Evolutionary conservation across 2,329 filamentous ascomycete genomes (phyloP).

Genomic region (Verticillium isaacii): DNA sequence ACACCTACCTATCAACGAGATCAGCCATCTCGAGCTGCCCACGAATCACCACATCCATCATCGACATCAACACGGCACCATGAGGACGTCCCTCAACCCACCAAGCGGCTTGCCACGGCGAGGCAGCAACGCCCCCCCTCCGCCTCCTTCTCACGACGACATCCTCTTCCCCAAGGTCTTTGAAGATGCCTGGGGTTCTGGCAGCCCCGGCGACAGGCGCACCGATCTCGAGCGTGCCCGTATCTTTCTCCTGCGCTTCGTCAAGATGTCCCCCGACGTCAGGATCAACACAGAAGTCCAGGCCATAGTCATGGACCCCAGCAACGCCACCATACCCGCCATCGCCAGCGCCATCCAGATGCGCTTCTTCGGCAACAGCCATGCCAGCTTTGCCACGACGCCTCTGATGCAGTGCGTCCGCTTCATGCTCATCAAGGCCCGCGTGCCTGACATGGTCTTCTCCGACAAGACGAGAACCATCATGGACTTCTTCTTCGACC

Average conservation of each 20-base stretch:
- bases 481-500: slow-evolving; percentile 31
- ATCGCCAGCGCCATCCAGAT: slow-evolving; percentile 22
- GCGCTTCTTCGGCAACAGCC: slow-evolving; percentile 21
- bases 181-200: slow-evolving; percentile 24
- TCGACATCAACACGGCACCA: background rate
- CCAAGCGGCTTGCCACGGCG: background rate
- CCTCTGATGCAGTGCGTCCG: slow-evolving; percentile 26
- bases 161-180: slow-evolving; percentile 25
- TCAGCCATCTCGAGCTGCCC: background rate
- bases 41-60: background rate
- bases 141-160: slow-evolving; percentile 6
- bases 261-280: slow-evolving; percentile 21
- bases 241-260: slow-evolving; percentile 24
- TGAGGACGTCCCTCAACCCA: background rate
- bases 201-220: slow-evolving; percentile 7
- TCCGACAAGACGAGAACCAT: slow-evolving; percentile 18
- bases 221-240: slow-evolving; percentile 23
- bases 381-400: slow-evolving; percentile 21
- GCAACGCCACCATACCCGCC: slow-evolving; percentile 17
- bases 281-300: slow-evolving; percentile 17
- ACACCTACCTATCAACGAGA: background rate
- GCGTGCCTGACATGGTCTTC: slow-evolving; percentile 13
- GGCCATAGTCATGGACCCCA: slow-evolving; percentile 19
- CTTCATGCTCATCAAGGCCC: slow-evolving; percentile 27
- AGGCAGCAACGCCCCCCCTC: background rate